Evolutionary conservation across 345 rosid genomes (phyloP).

Genomic region (Physaria fendleri): DNA sequence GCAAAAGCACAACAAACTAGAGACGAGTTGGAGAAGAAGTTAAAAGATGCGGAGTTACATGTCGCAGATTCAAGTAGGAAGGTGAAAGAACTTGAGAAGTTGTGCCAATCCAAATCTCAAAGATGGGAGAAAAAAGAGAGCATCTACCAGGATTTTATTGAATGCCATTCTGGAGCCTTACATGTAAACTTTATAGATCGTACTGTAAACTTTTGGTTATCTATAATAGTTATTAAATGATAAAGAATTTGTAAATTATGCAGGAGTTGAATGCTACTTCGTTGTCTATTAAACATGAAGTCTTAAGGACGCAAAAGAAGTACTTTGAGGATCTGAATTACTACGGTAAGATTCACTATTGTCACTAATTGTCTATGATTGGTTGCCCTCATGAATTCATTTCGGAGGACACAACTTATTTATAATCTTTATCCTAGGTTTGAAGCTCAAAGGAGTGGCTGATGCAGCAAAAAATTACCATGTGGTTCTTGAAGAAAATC

Average conservation of each 20-base stretch:
- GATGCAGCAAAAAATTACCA: constrained; percentile 89
- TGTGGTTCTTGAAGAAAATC: constrained; percentile 70
- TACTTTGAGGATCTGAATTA: constrained; percentile 55
- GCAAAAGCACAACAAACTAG: constrained; percentile 44
- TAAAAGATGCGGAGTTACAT: constrained; percentile 50
- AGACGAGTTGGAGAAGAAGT: constrained; percentile 48
- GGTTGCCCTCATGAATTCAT: constrained; percentile 12
- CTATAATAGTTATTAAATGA: background rate
- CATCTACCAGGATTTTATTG: constrained; percentile 48
- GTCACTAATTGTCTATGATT: background rate
- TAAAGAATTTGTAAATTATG: constrained; percentile 4
- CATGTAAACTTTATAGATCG: constrained; percentile 42
- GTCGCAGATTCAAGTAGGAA: constrained; percentile 47
- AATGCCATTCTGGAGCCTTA: constrained; percentile 48
- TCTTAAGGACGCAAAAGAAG: constrained; percentile 48
- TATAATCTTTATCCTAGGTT: constrained; percentile 35
- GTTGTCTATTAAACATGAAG: constrained; percentile 57
- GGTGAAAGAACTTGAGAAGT: constrained; percentile 71
- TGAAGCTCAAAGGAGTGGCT: constrained; percentile 67
- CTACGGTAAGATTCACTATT: constrained; percentile 48
- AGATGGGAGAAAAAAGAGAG: constrained; percentile 69
- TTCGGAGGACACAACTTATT: background rate
- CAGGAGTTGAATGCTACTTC: constrained; percentile 68
- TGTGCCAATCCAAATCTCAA: constrained; percentile 51
- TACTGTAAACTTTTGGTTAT: background rate